A percentile compares a stretch with the other conserved stretches of the same genome.
phyloP scores from a whole-genome alignment of 257 asterid species.

The Gynochthodes officinalis region DNA sequence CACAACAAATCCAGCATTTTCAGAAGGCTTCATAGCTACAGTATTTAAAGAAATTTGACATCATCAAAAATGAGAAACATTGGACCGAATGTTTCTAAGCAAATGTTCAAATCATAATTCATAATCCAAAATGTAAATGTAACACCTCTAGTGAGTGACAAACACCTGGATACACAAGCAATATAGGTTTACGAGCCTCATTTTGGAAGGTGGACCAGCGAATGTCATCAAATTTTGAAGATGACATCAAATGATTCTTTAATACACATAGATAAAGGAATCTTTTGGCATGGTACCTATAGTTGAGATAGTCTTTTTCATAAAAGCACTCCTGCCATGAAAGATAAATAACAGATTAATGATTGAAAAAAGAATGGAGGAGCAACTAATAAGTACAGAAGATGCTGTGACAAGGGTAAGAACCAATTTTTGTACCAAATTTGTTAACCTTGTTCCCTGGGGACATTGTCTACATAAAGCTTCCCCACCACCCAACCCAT shows the following conservation, averaged over 20 bases:
- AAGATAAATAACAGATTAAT: constrained; percentile 9
- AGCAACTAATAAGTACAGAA: not conserved
- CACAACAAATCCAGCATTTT: constrained; percentile 45
- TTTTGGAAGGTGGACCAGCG: constrained; percentile 79
- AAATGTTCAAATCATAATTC: not conserved
- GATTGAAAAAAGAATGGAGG: not conserved
- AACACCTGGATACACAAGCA: constrained; percentile 78
- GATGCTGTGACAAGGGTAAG: not conserved
- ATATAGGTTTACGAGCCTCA: constrained; percentile 90
- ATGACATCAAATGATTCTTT: constrained; percentile 56
- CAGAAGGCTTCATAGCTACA: constrained; percentile 54
- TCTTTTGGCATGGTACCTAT: constrained; percentile 93
- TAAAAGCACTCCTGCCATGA: constrained; percentile 82
- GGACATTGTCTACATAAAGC: not conserved
- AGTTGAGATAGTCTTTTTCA: constrained; percentile 86
- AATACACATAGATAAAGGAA: constrained; percentile 81
- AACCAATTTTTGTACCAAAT: not conserved
- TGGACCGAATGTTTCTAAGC: not conserved
- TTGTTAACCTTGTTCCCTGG: not conserved
- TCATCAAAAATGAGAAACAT: not conserved
- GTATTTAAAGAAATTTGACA: constrained; percentile 14
- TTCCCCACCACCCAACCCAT: not conserved
- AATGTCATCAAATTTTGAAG: constrained; percentile 47
- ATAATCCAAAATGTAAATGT: constrained; percentile 3
- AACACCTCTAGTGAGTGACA: constrained; percentile 12